Evolutionary conservation across 257 asterid genomes (phyloP).

Genomic region (Nicotiana benthamiana): DNA sequence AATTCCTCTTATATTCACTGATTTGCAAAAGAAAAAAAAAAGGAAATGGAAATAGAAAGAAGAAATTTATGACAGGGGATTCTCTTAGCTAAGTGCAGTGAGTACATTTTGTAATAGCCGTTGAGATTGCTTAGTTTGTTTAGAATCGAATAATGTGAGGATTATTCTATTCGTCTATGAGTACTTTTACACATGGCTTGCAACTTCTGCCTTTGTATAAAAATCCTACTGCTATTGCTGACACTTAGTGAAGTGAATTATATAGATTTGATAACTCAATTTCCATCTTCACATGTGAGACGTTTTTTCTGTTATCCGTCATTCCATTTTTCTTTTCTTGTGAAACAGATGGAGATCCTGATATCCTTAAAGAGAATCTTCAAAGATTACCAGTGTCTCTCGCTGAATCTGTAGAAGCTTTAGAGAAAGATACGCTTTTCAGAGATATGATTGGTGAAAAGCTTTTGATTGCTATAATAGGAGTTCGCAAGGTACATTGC

Average conservation of each 20-base stretch:
- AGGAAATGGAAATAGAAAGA: background rate
- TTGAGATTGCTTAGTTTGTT: background rate
- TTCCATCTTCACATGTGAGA: background rate
- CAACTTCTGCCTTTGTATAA: background rate
- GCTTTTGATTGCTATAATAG: constrained; percentile 61
- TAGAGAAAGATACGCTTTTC: constrained; percentile 48
- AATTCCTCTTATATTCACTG: background rate
- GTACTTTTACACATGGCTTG: background rate
- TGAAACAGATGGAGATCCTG: constrained; percentile 74
- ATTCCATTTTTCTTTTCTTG: constrained; percentile 1
- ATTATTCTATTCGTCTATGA: background rate
- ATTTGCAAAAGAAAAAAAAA: background rate
- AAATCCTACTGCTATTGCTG: background rate
- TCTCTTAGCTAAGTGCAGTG: background rate
- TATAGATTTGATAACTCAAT: background rate
- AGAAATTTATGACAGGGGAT: background rate
- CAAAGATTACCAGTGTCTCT: constrained; percentile 68
- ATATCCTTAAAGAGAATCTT: constrained; percentile 49
- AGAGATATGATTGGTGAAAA: constrained; percentile 65
- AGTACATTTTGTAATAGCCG: background rate
- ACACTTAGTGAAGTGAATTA: background rate
- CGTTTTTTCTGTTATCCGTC: background rate
- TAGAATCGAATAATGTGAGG: background rate
- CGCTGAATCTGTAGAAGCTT: constrained; percentile 80
- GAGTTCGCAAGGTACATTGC: constrained; percentile 65